Evolutionary conservation across 2,329 filamentous ascomycete genomes (phyloP).

Genomic region (Fusarium clavum): DNA sequence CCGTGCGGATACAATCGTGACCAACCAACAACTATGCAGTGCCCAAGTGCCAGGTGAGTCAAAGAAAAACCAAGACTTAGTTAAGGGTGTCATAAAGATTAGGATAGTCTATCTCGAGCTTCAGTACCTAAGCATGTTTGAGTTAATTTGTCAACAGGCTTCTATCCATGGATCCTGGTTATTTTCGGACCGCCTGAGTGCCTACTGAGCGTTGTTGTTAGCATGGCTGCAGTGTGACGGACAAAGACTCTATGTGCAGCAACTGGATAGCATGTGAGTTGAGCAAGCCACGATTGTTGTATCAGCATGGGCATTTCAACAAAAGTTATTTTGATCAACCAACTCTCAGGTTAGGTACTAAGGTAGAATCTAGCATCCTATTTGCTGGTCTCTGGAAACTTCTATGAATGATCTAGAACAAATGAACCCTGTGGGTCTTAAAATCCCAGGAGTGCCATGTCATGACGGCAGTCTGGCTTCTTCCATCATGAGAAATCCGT

Average conservation of each 20-base stretch:
- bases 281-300: not conserved
- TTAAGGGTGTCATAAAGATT: too few species aligned
- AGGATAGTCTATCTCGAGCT: too few species aligned
- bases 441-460: not conserved
- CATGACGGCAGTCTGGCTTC: conserved; percentile 4
- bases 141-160: too few species aligned
- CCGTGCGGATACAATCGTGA: not conserved
- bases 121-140: too few species aligned
- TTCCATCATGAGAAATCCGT: not conserved
- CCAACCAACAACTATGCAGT: not conserved
- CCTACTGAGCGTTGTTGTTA: not conserved
- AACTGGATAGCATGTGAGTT: not conserved
- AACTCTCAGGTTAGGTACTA: not conserved
- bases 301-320: not conserved
- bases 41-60: not conserved
- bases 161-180: too few species aligned
- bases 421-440: not conserved
- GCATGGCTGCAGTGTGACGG: not conserved
- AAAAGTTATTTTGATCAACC: not conserved
- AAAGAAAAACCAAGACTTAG: too few species aligned
- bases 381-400: not conserved
- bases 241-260: not conserved
- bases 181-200: not conserved
- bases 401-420: conserved; percentile 2
- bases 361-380: not conserved